Conservation (phyloP, 768 basidiomycete genomes). For the Dentipellis sp. region DNA sequence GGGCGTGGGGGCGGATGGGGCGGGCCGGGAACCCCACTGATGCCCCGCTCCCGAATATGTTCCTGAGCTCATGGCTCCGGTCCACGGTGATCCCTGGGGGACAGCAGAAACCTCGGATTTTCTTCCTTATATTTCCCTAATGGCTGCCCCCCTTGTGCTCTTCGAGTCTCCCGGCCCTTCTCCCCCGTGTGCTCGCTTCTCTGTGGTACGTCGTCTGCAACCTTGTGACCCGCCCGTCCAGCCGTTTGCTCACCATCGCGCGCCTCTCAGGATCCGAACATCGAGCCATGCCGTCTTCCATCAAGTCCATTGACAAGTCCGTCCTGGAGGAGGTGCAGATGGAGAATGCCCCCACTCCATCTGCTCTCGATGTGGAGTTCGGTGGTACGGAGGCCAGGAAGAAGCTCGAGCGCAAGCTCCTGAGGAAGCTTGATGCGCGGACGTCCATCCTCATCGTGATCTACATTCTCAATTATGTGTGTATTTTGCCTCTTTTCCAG, state of each 20-base stretch:
- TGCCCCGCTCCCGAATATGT: background rate
- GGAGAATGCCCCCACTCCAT: background rate
- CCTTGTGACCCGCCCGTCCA: no score
- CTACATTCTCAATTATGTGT: slow-evolving; percentile 38
- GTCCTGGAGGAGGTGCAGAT: background rate
- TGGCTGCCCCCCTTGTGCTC: no score
- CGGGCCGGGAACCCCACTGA: background rate
- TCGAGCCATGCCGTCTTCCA: background rate
- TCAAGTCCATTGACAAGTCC: background rate
- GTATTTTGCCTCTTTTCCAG: slow-evolving; percentile 9
- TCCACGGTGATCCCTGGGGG: no score
- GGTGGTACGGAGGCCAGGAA: slow-evolving; percentile 28
- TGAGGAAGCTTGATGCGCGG: slow-evolving; percentile 32
- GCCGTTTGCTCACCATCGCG: background rate
- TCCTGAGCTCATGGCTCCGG: no score
- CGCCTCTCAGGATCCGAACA: background rate
- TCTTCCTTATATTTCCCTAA: no score
- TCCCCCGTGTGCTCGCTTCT: no score
- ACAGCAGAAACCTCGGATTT: no score
- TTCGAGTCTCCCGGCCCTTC: no score
- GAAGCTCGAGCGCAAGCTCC: slow-evolving; percentile 29
- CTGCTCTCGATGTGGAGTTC: slow-evolving; percentile 17
- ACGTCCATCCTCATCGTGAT: slow-evolving; percentile 33
- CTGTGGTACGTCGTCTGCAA: no score
- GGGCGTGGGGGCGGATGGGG: no score